Conservation (phyloP, 1,139 yeast species). For the Diutina siamensis region DNA sequence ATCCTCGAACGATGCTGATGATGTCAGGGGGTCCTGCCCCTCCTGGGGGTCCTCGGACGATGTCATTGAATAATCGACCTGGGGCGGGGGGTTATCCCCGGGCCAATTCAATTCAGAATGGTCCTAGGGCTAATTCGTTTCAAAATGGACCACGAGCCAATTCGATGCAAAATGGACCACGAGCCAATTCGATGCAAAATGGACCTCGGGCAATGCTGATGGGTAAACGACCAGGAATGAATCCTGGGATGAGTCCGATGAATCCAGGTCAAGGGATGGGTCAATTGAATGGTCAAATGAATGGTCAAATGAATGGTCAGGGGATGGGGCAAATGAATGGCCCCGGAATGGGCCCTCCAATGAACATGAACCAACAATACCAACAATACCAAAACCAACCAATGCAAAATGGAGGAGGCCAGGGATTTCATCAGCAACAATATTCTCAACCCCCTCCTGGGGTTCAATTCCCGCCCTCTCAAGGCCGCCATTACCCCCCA, state of each 20-base stretch:
- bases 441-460: too few relatives aligned
- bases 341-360: neutral
- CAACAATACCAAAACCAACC: too few relatives aligned
- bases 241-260: conserved; percentile 1
- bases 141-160: neutral
- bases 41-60: conserved; percentile 12
- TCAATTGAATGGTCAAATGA: neutral
- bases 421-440: too few relatives aligned
- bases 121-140: neutral
- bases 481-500: too few relatives aligned
- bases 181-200: conserved; percentile 3
- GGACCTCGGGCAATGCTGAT: conserved; percentile 3
- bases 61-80: conserved; percentile 12
- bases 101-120: neutral
- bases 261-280: neutral
- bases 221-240: neutral
- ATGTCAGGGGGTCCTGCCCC: conserved; percentile 11
- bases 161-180: neutral
- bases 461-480: too few relatives aligned
- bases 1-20: conserved; percentile 4
- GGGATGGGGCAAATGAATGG: neutral
- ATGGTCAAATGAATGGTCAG: neutral
- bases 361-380: too few relatives aligned
- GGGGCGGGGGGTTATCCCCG: neutral
- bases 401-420: too few relatives aligned